Conservation (phyloP, 306 rosid species). For the Cucurbita pepo region DNA sequence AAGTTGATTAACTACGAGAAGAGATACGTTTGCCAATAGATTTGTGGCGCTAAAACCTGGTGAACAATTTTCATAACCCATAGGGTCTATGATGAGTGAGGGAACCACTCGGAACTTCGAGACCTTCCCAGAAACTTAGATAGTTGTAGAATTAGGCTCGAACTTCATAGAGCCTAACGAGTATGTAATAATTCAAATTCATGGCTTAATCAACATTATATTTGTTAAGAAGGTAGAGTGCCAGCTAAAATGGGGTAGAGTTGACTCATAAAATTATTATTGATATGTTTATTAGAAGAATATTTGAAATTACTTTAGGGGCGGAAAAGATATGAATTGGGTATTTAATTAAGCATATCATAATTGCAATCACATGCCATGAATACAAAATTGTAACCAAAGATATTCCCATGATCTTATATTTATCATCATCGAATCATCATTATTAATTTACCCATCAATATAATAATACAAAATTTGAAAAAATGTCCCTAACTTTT, state of each 20-base stretch:
- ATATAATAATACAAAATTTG: not conserved
- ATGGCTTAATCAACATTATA: too few relatives aligned
- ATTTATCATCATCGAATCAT: not conserved
- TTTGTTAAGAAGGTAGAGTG: not conserved
- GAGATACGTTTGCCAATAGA: too few relatives aligned
- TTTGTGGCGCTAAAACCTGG: too few relatives aligned
- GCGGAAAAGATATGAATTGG: not conserved
- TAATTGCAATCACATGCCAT: not conserved
- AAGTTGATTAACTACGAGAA: too few relatives aligned
- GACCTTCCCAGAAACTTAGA: too few relatives aligned
- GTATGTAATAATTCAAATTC: too few relatives aligned
- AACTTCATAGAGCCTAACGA: too few relatives aligned
- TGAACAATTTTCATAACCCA: too few relatives aligned
- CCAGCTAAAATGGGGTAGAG: not conserved
- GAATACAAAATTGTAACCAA: not conserved
- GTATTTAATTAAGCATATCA: not conserved
- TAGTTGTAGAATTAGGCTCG: too few relatives aligned
- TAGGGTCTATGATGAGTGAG: too few relatives aligned
- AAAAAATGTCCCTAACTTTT: not conserved
- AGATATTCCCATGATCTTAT: constrained; percentile 2
- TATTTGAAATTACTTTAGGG: not conserved
- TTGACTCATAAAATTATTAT: not conserved
- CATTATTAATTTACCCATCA: not conserved
- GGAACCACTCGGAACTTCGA: too few relatives aligned
- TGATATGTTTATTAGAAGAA: not conserved